Conservation (phyloP, 192 early-diverging fungal species). For the Linnemannia hyalina region DNA sequence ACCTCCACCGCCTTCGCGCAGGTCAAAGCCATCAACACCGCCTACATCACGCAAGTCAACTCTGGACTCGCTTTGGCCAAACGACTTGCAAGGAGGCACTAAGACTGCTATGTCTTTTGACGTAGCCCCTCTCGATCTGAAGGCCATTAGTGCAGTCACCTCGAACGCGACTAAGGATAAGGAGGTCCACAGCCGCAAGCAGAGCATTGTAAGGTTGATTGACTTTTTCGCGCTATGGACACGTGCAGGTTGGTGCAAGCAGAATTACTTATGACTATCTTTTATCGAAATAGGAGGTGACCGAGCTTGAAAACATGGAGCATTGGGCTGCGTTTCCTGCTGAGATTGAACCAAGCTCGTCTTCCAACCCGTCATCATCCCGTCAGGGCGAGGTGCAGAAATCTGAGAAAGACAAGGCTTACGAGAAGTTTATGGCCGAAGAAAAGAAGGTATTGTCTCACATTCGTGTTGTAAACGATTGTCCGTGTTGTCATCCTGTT, state of each 20-base stretch:
- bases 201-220: slow-evolving; percentile 20
- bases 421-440: slow-evolving; percentile 2
- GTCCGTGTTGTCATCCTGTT: no score
- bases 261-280: background rate
- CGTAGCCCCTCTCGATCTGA: slow-evolving; percentile 38
- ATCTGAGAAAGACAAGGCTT: background rate
- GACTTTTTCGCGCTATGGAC: background rate
- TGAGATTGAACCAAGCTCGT: slow-evolving; percentile 12
- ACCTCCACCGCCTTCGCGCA: background rate
- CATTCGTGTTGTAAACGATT: no score
- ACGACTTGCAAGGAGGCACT: slow-evolving; percentile 21
- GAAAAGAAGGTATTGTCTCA: slow-evolving; percentile 24
- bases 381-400: slow-evolving; percentile 6
- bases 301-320: slow-evolving; percentile 44
- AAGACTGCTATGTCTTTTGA: slow-evolving; percentile 44
- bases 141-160: slow-evolving; percentile 3
- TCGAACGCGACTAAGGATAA: slow-evolving; percentile 4
- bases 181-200: slow-evolving; percentile 2
- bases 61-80: slow-evolving; percentile 14
- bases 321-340: slow-evolving; percentile 41
- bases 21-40: background rate
- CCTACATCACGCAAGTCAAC: background rate
- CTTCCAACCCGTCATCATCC: slow-evolving; percentile 9
- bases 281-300: slow-evolving; percentile 19
- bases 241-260: background rate